Conservation (phyloP, 208 protist genomes). For the Trypanosoma brucei region DNA sequence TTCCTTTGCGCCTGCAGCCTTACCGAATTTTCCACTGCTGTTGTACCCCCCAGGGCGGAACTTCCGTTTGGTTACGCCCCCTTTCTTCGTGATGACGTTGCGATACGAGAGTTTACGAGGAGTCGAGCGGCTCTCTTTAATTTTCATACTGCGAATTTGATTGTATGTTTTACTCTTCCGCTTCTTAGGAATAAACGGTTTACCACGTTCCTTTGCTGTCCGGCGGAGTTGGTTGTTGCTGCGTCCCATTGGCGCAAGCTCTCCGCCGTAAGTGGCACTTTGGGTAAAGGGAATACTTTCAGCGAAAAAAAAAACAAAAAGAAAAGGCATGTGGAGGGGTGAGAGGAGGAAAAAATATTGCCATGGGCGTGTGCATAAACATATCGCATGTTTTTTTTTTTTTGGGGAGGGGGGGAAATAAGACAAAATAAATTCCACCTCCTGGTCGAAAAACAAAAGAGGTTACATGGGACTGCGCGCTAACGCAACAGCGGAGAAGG, state of each 20-base stretch:
- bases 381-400: no score
- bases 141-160: constrained; percentile 51
- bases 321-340: neutral
- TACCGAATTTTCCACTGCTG: constrained; percentile 70
- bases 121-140: constrained; percentile 35
- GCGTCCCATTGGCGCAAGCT: constrained; percentile 45
- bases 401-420: no score
- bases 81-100: constrained; percentile 59
- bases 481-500: no score
- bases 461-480: no score
- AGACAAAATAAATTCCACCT: no score
- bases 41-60: constrained; percentile 80
- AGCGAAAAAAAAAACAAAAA: neutral
- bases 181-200: constrained; percentile 66
- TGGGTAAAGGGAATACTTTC: no score
- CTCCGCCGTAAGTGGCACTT: neutral
- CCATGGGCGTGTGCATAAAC: no score
- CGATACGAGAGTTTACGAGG: constrained; percentile 70
- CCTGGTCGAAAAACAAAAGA: no score
- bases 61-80: constrained; percentile 53
- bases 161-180: constrained; percentile 83
- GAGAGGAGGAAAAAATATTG: no score
- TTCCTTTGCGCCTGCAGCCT: constrained; percentile 56
- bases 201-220: constrained; percentile 48
- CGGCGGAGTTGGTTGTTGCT: constrained; percentile 85